Conservation (phyloP, 192 early-diverging fungal species). For the Paraglomus brasilianum region DNA sequence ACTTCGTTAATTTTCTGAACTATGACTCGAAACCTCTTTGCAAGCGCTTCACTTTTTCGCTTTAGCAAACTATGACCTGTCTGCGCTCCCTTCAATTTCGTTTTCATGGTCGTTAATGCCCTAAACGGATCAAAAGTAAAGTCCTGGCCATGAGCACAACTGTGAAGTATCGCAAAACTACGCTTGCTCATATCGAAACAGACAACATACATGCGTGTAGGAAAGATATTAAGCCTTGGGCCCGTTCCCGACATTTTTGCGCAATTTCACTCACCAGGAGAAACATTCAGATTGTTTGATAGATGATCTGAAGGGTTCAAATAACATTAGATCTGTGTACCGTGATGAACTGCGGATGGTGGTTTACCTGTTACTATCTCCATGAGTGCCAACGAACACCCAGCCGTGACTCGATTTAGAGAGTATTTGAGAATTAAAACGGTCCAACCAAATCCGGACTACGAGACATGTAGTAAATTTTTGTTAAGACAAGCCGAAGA, state of each 20-base stretch:
- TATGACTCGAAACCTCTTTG: slow-evolving; percentile 91
- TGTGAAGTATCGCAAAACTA: no score
- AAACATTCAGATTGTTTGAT: no score
- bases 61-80: slow-evolving; percentile 98
- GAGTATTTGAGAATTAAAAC: slow-evolving; percentile 86
- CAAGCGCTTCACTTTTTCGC: slow-evolving; percentile 96
- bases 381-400: slow-evolving; percentile 37
- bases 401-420: slow-evolving; percentile 68
- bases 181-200: not conserved
- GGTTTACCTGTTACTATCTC: no score
- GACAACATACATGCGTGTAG: slow-evolving; percentile 20
- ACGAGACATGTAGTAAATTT: slow-evolving; percentile 59
- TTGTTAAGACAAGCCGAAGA: slow-evolving; percentile 67
- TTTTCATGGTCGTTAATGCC: slow-evolving; percentile 95
- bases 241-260: slow-evolving; percentile 32
- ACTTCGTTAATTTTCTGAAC: slow-evolving; percentile 97
- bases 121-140: slow-evolving; percentile 41
- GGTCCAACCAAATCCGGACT: slow-evolving; percentile 83
- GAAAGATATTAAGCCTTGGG: slow-evolving; percentile 29
- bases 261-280: no score
- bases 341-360: no score
- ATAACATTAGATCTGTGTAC: no score
- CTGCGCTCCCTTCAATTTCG: slow-evolving; percentile 93
- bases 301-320: no score
- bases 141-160: no score